phyloP scores from a whole-genome alignment of 208 protist species.

The Wallacemonas collosoma region DNA sequence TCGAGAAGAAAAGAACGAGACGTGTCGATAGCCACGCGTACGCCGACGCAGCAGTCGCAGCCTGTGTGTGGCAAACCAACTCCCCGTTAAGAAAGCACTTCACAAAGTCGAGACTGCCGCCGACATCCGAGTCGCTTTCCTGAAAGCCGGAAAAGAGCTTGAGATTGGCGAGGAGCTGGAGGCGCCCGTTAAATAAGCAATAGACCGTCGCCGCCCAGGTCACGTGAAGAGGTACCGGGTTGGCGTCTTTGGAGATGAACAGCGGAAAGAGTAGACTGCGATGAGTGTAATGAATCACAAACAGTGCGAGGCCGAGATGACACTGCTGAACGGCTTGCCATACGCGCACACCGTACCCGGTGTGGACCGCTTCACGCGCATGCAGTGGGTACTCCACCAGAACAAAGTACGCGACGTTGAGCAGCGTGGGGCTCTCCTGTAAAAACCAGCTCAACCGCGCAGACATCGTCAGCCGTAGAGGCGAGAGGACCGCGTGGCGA shows the following conservation, averaged over 20 bases:
- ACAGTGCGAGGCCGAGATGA: slow-evolving; percentile 52
- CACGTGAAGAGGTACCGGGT: slow-evolving; percentile 54
- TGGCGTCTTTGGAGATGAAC: slow-evolving; percentile 28
- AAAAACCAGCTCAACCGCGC: slow-evolving; percentile 57
- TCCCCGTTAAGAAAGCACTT: not conserved
- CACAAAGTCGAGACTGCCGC: slow-evolving; percentile 5
- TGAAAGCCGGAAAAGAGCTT: not conserved
- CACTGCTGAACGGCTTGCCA: slow-evolving; percentile 23
- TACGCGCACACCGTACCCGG: slow-evolving; percentile 24
- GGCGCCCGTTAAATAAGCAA: slow-evolving; percentile 77
- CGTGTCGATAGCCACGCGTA: not conserved
- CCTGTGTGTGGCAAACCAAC: not conserved
- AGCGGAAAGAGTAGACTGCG: slow-evolving; percentile 70
- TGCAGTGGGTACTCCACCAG: slow-evolving; percentile 49
- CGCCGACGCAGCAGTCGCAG: not conserved
- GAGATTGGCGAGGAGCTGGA: slow-evolving; percentile 69
- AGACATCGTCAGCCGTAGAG: slow-evolving; percentile 31
- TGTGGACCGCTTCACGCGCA: not conserved
- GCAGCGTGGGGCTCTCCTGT: slow-evolving; percentile 73
- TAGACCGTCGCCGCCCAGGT: slow-evolving; percentile 65
- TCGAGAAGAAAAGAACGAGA: slow-evolving; percentile 12
- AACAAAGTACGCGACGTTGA: slow-evolving; percentile 66
- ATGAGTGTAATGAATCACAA: slow-evolving; percentile 75
- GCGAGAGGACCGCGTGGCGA: slow-evolving; percentile 11
- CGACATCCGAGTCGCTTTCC: not conserved